Percentiles rank a stretch among this genome's conserved stretches.
Evolutionary conservation across 139 green algal species (phyloP).

Genomic region (Dunaliella sp.): DNA sequence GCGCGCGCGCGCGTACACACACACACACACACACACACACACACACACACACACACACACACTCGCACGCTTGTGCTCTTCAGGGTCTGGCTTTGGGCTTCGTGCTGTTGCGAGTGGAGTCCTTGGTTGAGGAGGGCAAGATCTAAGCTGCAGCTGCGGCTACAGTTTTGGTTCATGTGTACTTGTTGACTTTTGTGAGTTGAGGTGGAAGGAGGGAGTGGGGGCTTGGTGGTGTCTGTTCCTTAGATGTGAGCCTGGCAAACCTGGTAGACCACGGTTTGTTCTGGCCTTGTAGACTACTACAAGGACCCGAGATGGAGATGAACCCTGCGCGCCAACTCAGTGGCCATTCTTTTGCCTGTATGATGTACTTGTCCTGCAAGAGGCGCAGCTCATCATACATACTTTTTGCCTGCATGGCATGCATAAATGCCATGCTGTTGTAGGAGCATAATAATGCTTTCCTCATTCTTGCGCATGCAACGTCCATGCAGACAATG

Average conservation of each 20-base stretch:
- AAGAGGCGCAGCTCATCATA: background rate
- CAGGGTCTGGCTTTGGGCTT: constrained; percentile 95
- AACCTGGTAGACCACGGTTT: no score
- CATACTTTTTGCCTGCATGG: background rate
- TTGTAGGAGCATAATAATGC: background rate
- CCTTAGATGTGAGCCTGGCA: no score
- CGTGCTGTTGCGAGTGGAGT: constrained; percentile 87
- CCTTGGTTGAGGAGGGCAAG: constrained; percentile 87
- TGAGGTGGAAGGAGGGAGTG: background rate
- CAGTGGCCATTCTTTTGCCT: no score
- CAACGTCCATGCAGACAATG: background rate
- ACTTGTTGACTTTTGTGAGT: no score
- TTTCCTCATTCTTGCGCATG: background rate
- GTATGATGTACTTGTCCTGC: background rate
- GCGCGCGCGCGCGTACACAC: no score
- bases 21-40: no score
- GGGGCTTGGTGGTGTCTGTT: no score
- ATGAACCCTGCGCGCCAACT: no score
- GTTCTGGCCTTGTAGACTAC: no score
- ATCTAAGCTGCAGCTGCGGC: constrained; percentile 40
- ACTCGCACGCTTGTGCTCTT: no score
- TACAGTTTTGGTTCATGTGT: background rate
- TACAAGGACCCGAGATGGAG: no score
- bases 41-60: no score
- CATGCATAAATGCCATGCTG: background rate